Evolutionary conservation across 345 rosid species (phyloP).

Genomic region (Rhizophora apiculata): DNA sequence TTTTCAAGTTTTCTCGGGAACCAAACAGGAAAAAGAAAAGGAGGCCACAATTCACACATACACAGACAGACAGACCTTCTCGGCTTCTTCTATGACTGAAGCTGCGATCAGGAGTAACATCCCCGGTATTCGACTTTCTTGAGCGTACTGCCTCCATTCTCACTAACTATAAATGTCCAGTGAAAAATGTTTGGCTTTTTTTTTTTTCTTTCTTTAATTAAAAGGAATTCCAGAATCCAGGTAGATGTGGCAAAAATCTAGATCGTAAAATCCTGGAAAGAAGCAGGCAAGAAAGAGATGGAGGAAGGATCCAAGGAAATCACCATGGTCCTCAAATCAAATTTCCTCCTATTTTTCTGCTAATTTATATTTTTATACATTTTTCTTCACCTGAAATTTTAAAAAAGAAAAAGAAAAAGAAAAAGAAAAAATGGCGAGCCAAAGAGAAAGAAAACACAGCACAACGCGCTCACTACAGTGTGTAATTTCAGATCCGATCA

Average conservation of each 20-base stretch:
- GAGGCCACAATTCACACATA: too few species aligned
- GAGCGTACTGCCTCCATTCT: conserved; percentile 50
- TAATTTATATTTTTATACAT: not conserved
- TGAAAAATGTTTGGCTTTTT: not conserved
- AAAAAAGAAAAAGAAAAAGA: too few species aligned
- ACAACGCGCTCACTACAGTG: not conserved
- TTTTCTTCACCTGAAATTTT: too few species aligned
- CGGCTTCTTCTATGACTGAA: conserved; percentile 22
- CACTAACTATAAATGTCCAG: conserved; percentile 13
- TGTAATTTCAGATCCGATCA: conserved; percentile 24
- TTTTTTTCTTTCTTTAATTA: not conserved
- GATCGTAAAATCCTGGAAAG: conserved; percentile 29
- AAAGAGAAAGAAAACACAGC: not conserved
- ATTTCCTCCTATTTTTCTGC: not conserved
- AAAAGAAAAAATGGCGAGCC: too few species aligned
- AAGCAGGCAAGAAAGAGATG: conserved; percentile 17
- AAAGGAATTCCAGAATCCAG: not conserved
- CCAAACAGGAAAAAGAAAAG: conserved; percentile 14
- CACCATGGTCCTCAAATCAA: not conserved
- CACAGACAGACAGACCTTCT: conserved; percentile 32
- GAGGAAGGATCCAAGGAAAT: conserved; percentile 30
- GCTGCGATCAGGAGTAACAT: conserved; percentile 24
- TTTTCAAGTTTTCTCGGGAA: conserved; percentile 19
- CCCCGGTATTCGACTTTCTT: conserved; percentile 30
- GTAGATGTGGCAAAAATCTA: conserved; percentile 25